Evolutionary conservation across 352 stramenopile genomes (phyloP).

Genomic region (Phytopythium vexans): DNA sequence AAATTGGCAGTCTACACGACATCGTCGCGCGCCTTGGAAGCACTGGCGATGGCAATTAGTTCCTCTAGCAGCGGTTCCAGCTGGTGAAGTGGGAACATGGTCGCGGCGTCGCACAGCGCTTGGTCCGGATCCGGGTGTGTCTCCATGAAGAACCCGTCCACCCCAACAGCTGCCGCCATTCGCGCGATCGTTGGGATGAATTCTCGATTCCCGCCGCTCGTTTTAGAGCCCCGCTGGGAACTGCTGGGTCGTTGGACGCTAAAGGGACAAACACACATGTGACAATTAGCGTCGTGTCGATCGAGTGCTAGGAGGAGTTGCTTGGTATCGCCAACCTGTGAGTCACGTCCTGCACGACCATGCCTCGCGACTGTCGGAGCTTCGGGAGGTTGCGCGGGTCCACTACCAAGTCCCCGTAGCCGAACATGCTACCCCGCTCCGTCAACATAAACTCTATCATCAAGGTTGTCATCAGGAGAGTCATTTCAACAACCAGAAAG

Average conservation of each 20-base stretch:
- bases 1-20: not conserved
- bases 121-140: conserved; percentile 70
- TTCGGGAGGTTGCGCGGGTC: conserved; percentile 81
- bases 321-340: conserved; percentile 34
- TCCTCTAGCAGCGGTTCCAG: conserved; percentile 64
- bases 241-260: conserved; percentile 74
- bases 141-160: conserved; percentile 89
- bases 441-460: conserved; percentile 75
- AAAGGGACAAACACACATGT: not conserved
- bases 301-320: not conserved
- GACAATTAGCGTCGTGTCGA: not conserved
- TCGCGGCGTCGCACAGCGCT: conserved; percentile 67
- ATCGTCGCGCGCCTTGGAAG: conserved; percentile 31
- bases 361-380: conserved; percentile 44
- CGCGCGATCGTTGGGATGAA: conserved; percentile 84
- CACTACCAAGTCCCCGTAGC: conserved; percentile 85
- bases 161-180: conserved; percentile 79
- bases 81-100: conserved; percentile 71
- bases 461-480: not conserved
- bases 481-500: conserved; percentile 3
- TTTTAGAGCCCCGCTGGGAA: conserved; percentile 28
- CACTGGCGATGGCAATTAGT: conserved; percentile 68
- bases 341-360: conserved; percentile 87
- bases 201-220: conserved; percentile 67
- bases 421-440: conserved; percentile 86